phyloP scores from a whole-genome alignment of 2,329 filamentous ascomycete species.

The Nothomitra cinnamomea region DNA sequence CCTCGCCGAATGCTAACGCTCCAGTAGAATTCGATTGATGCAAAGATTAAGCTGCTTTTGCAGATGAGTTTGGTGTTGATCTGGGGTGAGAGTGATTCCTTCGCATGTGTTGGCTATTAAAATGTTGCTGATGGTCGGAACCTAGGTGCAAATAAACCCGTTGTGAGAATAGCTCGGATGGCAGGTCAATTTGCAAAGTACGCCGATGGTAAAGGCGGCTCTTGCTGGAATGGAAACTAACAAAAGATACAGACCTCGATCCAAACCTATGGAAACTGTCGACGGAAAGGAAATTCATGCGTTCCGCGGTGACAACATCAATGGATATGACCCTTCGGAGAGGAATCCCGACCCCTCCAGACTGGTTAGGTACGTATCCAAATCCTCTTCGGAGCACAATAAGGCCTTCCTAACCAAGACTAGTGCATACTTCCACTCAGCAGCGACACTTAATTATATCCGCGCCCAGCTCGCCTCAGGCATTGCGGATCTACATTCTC shows the following conservation, averaged over 20 bases:
- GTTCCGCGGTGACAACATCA: constrained; percentile 91
- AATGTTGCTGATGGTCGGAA: background rate
- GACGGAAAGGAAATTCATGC: constrained; percentile 69
- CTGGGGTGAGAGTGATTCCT: constrained; percentile 42
- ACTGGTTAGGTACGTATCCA: constrained; percentile 44
- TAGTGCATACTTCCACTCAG: constrained; percentile 87
- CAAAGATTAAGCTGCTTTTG: constrained; percentile 88
- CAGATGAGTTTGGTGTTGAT: constrained; percentile 96
- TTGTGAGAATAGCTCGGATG: constrained; percentile 89
- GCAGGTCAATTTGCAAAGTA: constrained; percentile 90
- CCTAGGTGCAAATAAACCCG: constrained; percentile 46
- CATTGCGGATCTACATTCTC: constrained; percentile 83
- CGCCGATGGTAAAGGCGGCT: no score
- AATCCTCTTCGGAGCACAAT: background rate
- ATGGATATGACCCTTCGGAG: constrained; percentile 64
- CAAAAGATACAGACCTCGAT: constrained; percentile 47
- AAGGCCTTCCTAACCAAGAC: background rate
- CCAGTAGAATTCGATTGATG: constrained; percentile 52
- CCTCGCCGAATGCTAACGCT: background rate
- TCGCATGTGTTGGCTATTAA: no score
- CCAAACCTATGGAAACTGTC: constrained; percentile 68
- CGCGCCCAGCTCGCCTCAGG: constrained; percentile 69
- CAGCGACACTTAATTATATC: constrained; percentile 86
- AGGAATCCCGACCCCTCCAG: constrained; percentile 66
- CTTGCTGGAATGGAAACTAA: no score